Base-by-base conservation (phyloP, 78 protist species). In the Kipferlia bialata region DNA sequence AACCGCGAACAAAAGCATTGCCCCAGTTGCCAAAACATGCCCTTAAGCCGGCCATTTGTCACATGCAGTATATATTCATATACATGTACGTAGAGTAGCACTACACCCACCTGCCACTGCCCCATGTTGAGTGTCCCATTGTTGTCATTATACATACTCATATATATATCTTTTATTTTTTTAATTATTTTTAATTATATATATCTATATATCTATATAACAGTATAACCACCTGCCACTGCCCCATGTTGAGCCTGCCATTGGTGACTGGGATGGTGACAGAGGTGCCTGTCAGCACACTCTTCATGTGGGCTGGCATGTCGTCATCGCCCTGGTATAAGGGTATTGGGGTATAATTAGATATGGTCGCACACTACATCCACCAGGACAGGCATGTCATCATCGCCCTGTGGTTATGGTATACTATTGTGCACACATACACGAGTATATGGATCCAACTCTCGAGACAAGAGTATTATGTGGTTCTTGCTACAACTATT, bases 271-370 rank as follows among this genome's bases (percentile, higher is more conserved):
- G 79, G 33, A 75, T 69, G 20, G 77, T 54, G 24, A 75, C 17
- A 57, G 13, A 5, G n/a, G 2, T 38, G 2, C 79, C 79, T 73
- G 41, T 37, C 12, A 75, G 26, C 31, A 80, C n/a, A 2, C 48
- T 28, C 37, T 75, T 75, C 12, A 55, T 41, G 59, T 75, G 79
- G 22, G 77, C 76, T 1, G 64, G 3, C 79, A 75, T 75, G 48
- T 75, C 79, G 36, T 75, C 79, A 2, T 16, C 13, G 15, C 78
- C 78, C 64, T 74, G n/a, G n/a, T n/a, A n/a, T n/a, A n/a, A n/a
- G n/a, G n/a, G n/a, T n/a, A n/a, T n/a, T n/a, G n/a, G n/a, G n/a
- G n/a, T n/a, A n/a, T n/a, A n/a, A n/a, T n/a, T n/a, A n/a, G n/a
- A n/a, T n/a, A n/a, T n/a, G n/a, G n/a, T n/a, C n/a, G n/a, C n/a